Evolutionary conservation across 2,329 filamentous ascomycete genomes (phyloP).

Genomic region (Epichloe sibirici): DNA sequence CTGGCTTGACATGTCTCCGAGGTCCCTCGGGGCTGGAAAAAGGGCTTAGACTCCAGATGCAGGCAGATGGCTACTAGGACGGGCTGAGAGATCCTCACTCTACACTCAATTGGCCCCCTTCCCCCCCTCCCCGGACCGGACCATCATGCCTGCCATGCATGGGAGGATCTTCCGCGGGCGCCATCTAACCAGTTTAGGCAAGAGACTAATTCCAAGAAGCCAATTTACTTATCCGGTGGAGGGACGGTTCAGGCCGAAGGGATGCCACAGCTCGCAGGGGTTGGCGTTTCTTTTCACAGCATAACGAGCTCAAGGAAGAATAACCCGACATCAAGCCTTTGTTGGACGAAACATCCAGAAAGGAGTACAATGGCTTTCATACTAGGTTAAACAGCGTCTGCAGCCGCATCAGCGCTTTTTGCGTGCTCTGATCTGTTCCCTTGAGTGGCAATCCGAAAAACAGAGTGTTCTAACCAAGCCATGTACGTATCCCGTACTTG

Average conservation of each 20-base stretch:
- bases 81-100: no score
- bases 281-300: background rate
- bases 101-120: background rate
- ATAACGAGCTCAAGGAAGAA: background rate
- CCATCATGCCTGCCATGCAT: background rate
- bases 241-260: background rate
- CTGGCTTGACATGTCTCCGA: background rate
- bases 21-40: background rate
- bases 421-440: background rate
- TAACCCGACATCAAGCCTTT: background rate
- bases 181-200: background rate
- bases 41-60: background rate
- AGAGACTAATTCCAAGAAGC: background rate
- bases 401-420: background rate
- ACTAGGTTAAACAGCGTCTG: background rate
- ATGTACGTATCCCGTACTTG: background rate
- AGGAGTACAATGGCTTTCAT: background rate
- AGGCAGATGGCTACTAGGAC: background rate
- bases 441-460: background rate
- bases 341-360: background rate
- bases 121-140: background rate
- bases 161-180: background rate
- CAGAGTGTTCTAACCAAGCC: no score
- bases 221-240: background rate
- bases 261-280: background rate